Conservation (phyloP, 441 rosid species). For the Cnidoscolus chayamansa region DNA sequence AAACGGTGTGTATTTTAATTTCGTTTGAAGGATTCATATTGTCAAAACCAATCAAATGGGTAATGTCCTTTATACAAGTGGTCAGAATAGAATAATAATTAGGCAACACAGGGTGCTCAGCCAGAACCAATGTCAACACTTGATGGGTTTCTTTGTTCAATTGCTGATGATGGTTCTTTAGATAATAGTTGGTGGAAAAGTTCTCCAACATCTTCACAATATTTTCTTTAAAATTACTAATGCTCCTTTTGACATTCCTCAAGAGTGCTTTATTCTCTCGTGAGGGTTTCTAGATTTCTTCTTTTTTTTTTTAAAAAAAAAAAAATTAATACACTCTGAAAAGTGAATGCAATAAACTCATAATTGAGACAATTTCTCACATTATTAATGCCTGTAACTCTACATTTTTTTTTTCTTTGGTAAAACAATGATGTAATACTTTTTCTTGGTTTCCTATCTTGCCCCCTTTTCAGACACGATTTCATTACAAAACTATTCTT, state of each 20-base stretch:
- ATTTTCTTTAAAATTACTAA: neutral
- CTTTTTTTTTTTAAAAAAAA: too few relatives aligned
- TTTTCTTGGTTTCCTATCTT: too few relatives aligned
- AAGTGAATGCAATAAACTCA: too few relatives aligned
- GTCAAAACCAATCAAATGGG: neutral
- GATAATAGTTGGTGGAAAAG: too few relatives aligned
- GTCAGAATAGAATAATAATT: constrained; percentile 9
- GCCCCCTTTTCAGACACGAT: too few relatives aligned
- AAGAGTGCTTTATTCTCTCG: neutral
- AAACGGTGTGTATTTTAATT: neutral
- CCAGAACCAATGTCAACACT: constrained; percentile 16
- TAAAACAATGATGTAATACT: too few relatives aligned
- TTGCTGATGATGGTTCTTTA: constrained; percentile 1
- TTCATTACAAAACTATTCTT: too few relatives aligned
- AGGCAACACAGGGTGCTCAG: neutral
- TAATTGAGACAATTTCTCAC: too few relatives aligned
- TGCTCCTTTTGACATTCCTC: constrained; percentile 6
- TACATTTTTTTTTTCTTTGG: too few relatives aligned
- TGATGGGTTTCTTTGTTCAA: neutral
- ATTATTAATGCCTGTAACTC: too few relatives aligned
- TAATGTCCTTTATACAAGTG: constrained; percentile 2
- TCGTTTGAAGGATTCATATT: neutral
- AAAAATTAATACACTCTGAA: too few relatives aligned
- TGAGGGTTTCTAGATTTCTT: too few relatives aligned
- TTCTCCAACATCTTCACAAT: neutral